Evolutionary conservation across 2,329 filamentous ascomycete species (phyloP).

Genomic region (Alternaria atra): DNA sequence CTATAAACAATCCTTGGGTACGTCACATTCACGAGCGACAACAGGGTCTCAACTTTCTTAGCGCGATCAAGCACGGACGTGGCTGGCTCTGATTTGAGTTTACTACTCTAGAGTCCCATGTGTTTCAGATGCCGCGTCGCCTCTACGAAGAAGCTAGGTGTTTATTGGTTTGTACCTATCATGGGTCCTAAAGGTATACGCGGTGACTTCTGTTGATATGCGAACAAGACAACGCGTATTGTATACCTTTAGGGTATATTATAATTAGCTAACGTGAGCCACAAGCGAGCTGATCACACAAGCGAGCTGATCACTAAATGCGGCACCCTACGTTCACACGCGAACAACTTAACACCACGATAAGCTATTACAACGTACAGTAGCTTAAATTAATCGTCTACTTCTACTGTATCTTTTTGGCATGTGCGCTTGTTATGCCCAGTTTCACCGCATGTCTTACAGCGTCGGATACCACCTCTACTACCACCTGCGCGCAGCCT

Average conservation of each 20-base stretch:
- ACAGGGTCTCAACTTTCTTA: slow-evolving; percentile 16
- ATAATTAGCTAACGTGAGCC: neutral
- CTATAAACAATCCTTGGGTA: slow-evolving; percentile 28
- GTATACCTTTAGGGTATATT: neutral
- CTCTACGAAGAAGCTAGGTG: neutral
- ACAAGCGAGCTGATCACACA: too few species aligned
- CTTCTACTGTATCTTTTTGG: too few species aligned
- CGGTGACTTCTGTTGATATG: neutral
- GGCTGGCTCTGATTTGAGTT: slow-evolving; percentile 22
- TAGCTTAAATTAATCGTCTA: too few species aligned
- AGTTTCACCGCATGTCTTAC: too few species aligned
- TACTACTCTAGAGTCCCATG: slow-evolving; percentile 11
- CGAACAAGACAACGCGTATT: neutral
- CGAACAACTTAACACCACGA: too few species aligned
- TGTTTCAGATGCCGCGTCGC: slow-evolving; percentile 2
- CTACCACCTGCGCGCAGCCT: too few species aligned
- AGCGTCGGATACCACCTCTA: too few species aligned
- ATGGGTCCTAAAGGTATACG: neutral
- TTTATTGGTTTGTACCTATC: neutral
- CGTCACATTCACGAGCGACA: slow-evolving; percentile 20
- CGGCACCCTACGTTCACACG: too few species aligned
- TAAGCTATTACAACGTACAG: too few species aligned
- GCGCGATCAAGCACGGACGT: slow-evolving; percentile 19
- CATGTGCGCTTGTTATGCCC: too few species aligned
- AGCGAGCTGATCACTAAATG: too few species aligned